These are phyloP conservation scores for Lomentospora prolificans DNA, from an alignment of 2,329 filamentous ascomycete species.

Conservation along the genomic window DNA sequence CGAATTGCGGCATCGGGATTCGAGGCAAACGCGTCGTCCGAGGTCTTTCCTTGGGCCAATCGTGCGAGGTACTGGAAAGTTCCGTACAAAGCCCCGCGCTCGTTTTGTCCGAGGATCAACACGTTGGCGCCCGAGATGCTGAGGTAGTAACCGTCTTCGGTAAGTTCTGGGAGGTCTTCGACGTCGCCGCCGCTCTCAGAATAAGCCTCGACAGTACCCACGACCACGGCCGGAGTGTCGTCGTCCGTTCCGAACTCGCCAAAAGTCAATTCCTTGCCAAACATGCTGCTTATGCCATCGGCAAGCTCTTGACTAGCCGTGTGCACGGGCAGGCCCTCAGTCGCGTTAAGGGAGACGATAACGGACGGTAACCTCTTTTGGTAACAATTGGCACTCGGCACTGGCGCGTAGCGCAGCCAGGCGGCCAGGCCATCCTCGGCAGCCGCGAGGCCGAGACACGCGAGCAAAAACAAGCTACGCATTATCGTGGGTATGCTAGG, in stretches of 20 bases:
- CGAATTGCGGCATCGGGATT: conserved; percentile 53
- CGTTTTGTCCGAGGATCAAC: conserved; percentile 53
- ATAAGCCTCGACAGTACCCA: conserved; percentile 16
- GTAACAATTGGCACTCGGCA: conserved; percentile 24
- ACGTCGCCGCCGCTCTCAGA: conserved; percentile 22
- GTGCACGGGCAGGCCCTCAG: conserved; percentile 43
- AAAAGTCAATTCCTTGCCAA: conserved; percentile 35
- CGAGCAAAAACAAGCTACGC: conserved; percentile 19
- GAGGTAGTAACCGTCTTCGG: conserved; percentile 53
- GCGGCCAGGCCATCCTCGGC: conserved; percentile 52
- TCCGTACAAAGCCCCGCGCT: conserved; percentile 59
- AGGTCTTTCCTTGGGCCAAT: conserved; percentile 50
- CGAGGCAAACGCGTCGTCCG: conserved; percentile 33
- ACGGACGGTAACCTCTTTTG: conserved; percentile 31
- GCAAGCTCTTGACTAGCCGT: conserved; percentile 50
- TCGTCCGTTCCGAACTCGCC: background rate
- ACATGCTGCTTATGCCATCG: conserved; percentile 46
- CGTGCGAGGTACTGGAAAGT: conserved; percentile 58
- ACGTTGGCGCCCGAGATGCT: conserved; percentile 34
- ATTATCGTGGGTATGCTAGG: too few relatives aligned
- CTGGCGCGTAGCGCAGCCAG: conserved; percentile 55
- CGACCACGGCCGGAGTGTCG: conserved; percentile 11
- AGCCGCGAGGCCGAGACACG: conserved; percentile 24
- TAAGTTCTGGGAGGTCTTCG: conserved; percentile 27
- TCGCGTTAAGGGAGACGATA: conserved; percentile 45